A percentile compares a stretch with the other conserved stretches of the same genome.
phyloP scores from a whole-genome alignment of 2,329 filamentous ascomycete genomes.

The Sarocladium brachiariae region DNA sequence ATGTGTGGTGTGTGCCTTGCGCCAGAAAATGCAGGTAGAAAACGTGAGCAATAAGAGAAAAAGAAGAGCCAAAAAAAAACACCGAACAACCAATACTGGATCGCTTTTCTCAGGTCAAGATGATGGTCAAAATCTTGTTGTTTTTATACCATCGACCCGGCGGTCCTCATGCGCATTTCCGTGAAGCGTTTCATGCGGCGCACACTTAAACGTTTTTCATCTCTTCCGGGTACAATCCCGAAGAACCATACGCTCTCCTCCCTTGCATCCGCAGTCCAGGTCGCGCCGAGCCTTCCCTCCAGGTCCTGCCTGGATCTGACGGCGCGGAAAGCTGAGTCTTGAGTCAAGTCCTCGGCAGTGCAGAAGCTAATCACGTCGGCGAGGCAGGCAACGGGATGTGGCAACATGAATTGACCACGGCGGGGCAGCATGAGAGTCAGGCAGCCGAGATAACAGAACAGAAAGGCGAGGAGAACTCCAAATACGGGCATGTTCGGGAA shows the following conservation, averaged over 20 bases:
- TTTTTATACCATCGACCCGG: slow-evolving; percentile 18
- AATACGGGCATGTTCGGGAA: slow-evolving; percentile 68
- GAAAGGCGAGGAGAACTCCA: slow-evolving; percentile 64
- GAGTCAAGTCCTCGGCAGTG: slow-evolving; percentile 62
- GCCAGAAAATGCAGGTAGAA: background rate
- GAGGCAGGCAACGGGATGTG: slow-evolving; percentile 65
- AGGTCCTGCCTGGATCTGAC: slow-evolving; percentile 63
- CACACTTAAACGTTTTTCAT: slow-evolving; percentile 36
- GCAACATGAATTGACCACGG: slow-evolving; percentile 57
- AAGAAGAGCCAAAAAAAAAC: background rate
- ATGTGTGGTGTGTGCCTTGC: background rate
- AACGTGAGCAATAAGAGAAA: background rate
- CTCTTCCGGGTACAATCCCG: slow-evolving; percentile 32
- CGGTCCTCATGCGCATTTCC: slow-evolving; percentile 23
- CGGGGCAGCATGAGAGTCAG: slow-evolving; percentile 55
- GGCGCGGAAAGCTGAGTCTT: slow-evolving; percentile 66
- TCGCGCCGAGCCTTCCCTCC: slow-evolving; percentile 57
- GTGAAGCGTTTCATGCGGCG: slow-evolving; percentile 39
- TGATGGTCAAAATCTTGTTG: too few species aligned
- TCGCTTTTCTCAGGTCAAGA: too few species aligned
- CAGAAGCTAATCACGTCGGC: slow-evolving; percentile 75
- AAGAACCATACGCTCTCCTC: slow-evolving; percentile 48
- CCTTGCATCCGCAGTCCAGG: slow-evolving; percentile 28
- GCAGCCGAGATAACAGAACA: slow-evolving; percentile 61
- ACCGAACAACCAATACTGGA: too few species aligned